Base-by-base conservation (phyloP, 495 filamentous ascomycete genomes). In the Daldinia concentrica region DNA sequence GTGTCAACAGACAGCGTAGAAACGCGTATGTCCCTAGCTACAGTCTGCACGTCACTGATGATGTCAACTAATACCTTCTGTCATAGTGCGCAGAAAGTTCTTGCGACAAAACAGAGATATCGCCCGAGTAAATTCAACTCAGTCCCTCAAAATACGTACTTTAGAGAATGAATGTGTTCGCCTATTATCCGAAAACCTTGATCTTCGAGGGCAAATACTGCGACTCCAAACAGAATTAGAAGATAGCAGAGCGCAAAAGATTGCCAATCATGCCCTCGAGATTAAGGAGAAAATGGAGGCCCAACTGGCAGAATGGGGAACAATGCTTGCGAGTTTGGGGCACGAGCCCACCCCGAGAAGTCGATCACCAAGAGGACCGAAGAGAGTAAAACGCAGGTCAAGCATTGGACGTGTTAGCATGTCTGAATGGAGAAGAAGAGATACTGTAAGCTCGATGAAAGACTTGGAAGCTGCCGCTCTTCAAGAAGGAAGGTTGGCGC, bases 31-130 rank as follows among this genome's bases (percentile, higher is more conserved):
- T 89, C 39, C 36, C 29, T 52, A 17, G 24, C n/a, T 37, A 19
- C 12, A 61, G 48, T 14, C 11, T 51, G 26, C 19, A 51, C 39
- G 3, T 36, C 22, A 8, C 17, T 39, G 19, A 17, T 39, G 19
- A 27, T 19, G 14, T 37, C 59, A 8, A 57, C 69, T 79, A 63
- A 77, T 14, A 9, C 57, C 24, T 45, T 3, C 64, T 11, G 52
- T 36, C 51, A 3, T 68, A 97, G 93, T 97, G 39, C 94, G 93
- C 76, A 84, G 92, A 71, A 88, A 92, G 76, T 97, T 95, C 76
- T 82, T 97, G 54, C 88, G 95, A 43, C 95, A 99, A 78, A 99
- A 99, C 79, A 90, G 93, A 64, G 95, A 98, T 73, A 93, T 99
- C 65, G 94, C 94, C 63, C 86, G 91, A 75, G 88, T 89, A 68